phyloP scores from a whole-genome alignment of 2,329 filamentous ascomycete genomes.

The Penicillium oxalicum region DNA sequence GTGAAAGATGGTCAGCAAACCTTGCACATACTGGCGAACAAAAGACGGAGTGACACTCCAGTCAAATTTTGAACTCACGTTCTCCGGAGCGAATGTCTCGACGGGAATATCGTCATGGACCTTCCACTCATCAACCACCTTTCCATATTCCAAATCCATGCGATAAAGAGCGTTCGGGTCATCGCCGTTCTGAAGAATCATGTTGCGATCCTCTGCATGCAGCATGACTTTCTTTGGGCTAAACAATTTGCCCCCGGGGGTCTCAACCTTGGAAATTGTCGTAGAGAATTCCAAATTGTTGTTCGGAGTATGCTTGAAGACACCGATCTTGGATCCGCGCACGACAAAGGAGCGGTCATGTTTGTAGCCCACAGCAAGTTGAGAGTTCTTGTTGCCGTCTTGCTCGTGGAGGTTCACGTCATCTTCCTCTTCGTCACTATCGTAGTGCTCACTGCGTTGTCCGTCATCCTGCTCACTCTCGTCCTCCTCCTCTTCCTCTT shows the following conservation, averaged over 20 bases:
- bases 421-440: conserved; percentile 73
- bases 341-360: conserved; percentile 96
- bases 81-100: conserved; percentile 86
- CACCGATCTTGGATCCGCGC: conserved; percentile 93
- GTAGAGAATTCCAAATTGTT: conserved; percentile 94
- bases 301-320: conserved; percentile 92
- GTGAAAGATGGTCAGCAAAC: conserved; percentile 22
- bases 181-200: conserved; percentile 75
- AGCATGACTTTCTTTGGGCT: conserved; percentile 96
- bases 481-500: conserved; percentile 56
- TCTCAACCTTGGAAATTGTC: conserved; percentile 93
- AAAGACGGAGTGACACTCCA: neutral
- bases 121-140: conserved; percentile 98
- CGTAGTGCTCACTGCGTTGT: conserved; percentile 66
- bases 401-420: conserved; percentile 62
- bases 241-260: conserved; percentile 78
- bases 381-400: conserved; percentile 83
- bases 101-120: conserved; percentile 94
- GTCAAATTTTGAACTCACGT: conserved; percentile 41
- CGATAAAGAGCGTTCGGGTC: conserved; percentile 89
- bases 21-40: neutral
- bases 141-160: conserved; percentile 97
- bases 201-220: conserved; percentile 80
- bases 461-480: conserved; percentile 59
- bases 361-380: conserved; percentile 93